Evolutionary conservation across 805 yeast species (phyloP), one percentile per base, ranked within the genome.

Genomic region (Candida chilensis): DNA sequence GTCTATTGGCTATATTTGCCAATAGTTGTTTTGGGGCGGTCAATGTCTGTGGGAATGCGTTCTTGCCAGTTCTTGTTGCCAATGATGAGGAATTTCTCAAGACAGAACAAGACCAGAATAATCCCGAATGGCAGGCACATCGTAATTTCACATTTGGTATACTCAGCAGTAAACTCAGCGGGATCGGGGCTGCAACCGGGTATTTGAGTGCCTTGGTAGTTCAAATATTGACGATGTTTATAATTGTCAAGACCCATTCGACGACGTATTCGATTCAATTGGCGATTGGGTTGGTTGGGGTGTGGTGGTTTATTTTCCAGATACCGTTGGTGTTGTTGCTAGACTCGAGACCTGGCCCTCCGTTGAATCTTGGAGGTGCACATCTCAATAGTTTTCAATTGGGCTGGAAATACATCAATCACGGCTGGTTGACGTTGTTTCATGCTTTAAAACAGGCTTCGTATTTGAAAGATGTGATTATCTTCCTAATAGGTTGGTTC

Each of bases 291-390:
- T 48, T 74, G 18, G 82, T 82, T 12, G 92, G 92, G 1, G 16
- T 70, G 1, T 82, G 92, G 90, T 83, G 94, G 94, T 47, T 78
- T 5, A 33, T 71, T 2, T 81, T 80, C 60, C 86, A 79, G 42
- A 30, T 75, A 4, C 90, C 90, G 3, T 62, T 81, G 20, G 46
- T 56, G 1, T 41, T 62, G 35, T 51, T 71, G 25, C 49, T 83
- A 33, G 58, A 61, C 26, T 44, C 73, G 4, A 50, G 73, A 10
- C 62, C 65, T 0, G 67, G 67, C 0, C 60, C 59, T 14, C 50
- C 51, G 7, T 37, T 62, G 13, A 49, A 41, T 4, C 24, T 47
- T 16, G 41, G 33, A 34, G n/a, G 31, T 26, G 17, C 38, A 14
- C 20, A 26, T 15, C 28, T 24, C 28, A 24, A 28, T 37, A 16